Percentiles rank a stretch among this genome's conserved stretches.
phyloP scores from a whole-genome alignment of 225 moss, liverwort and hornwort genomes.

The Takakia lepidozioides region DNA sequence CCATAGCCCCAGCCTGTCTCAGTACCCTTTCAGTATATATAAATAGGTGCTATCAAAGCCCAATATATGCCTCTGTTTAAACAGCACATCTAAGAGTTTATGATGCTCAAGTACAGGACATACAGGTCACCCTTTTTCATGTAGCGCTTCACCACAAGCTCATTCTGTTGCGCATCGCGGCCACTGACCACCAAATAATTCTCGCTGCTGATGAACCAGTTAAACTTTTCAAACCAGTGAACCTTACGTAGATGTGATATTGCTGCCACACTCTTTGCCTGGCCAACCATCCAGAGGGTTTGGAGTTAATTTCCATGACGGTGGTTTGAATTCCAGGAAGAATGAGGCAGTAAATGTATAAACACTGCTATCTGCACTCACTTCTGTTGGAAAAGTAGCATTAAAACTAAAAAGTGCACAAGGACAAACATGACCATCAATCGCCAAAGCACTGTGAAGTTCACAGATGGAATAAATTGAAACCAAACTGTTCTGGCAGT shows the following conservation, averaged over 20 bases:
- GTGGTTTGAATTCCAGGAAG: not conserved
- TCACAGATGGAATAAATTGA: too few relatives aligned
- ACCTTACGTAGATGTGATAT: conserved; percentile 90
- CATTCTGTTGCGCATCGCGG: conserved; percentile 95
- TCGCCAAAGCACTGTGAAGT: too few relatives aligned
- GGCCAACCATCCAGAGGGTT: conserved; percentile 10
- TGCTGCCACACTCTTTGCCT: conserved; percentile 90
- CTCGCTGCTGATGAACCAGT: conserved; percentile 94
- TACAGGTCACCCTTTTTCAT: conserved; percentile 94
- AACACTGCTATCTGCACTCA: not conserved
- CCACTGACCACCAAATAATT: conserved; percentile 89
- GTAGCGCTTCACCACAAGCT: conserved; percentile 91
- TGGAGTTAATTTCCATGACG: too few relatives aligned
- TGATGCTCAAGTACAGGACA: conserved; percentile 7
- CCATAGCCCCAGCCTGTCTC: not conserved
- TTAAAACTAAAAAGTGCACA: too few relatives aligned
- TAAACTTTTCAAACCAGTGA: conserved; percentile 97
- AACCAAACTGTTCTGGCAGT: too few relatives aligned
- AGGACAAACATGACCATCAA: too few relatives aligned
- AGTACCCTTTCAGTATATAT: too few relatives aligned
- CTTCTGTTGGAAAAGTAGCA: too few relatives aligned
- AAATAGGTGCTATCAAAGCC: too few relatives aligned
- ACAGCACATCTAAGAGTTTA: too few relatives aligned
- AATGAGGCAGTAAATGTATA: not conserved
- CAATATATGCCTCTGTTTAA: too few relatives aligned